Evolutionary conservation across 1,284 basidiomycete genomes (phyloP).

Genomic region (Clitocybe nebularis): DNA sequence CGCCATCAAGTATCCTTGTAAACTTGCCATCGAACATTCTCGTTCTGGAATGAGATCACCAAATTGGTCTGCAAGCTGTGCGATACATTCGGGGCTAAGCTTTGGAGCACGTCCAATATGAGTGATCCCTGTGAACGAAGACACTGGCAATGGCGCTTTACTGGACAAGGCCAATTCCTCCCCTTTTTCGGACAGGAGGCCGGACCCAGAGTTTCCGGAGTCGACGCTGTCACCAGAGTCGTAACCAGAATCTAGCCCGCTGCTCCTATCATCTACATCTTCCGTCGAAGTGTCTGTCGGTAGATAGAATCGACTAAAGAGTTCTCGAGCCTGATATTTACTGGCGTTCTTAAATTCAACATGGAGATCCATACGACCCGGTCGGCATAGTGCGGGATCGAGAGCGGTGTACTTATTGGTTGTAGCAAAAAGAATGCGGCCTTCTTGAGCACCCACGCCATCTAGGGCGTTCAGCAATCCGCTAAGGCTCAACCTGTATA

Average conservation of each 20-base stretch:
- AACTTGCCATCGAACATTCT: constrained; percentile 56
- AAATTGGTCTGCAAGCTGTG: constrained; percentile 48
- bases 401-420: constrained; percentile 58
- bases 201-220: background rate
- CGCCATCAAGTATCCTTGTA: constrained; percentile 67
- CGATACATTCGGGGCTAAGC: constrained; percentile 18
- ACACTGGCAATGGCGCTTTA: background rate
- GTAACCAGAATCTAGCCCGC: background rate
- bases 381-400: constrained; percentile 62
- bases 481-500: constrained; percentile 46
- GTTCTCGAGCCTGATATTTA: constrained; percentile 47
- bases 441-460: constrained; percentile 62
- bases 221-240: background rate
- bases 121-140: constrained; percentile 17
- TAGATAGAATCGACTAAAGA: constrained; percentile 58
- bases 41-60: constrained; percentile 49
- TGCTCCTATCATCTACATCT: background rate
- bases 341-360: constrained; percentile 61
- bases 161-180: too few relatives aligned
- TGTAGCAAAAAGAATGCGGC: constrained; percentile 62
- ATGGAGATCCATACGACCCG: constrained; percentile 67
- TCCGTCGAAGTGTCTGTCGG: constrained; percentile 18
- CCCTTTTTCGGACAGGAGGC: background rate
- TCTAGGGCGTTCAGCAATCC: constrained; percentile 65
- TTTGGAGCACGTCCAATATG: constrained; percentile 23